phyloP scores from a whole-genome alignment of 1,284 basidiomycete genomes.

The Trichosporon asahii region DNA sequence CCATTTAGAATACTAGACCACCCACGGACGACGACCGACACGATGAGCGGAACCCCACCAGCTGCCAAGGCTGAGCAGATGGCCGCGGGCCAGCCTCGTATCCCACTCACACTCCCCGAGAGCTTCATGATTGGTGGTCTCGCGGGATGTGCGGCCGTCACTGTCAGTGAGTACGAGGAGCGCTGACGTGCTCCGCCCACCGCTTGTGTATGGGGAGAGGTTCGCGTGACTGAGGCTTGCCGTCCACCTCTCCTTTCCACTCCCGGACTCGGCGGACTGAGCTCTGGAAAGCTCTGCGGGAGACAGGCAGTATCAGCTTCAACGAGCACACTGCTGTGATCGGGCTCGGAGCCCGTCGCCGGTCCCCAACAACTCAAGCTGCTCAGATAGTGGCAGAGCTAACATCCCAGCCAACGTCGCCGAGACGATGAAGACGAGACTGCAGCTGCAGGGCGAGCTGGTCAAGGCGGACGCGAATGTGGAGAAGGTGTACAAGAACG shows the following conservation, averaged over 20 bases:
- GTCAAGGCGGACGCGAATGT: conserved; percentile 62
- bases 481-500: conserved; percentile 80
- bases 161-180: conserved; percentile 53
- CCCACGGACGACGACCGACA: not conserved
- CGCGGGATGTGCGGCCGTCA: conserved; percentile 81
- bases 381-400: not conserved
- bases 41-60: not conserved
- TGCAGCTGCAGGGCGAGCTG: conserved; percentile 92
- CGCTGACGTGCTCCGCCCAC: too few species aligned
- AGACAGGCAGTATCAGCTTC: too few species aligned
- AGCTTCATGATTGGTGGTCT: conserved; percentile 80
- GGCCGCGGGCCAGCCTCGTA: conserved; percentile 11
- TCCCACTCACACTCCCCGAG: conserved; percentile 56
- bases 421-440: conserved; percentile 88
- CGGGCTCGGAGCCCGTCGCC: too few species aligned
- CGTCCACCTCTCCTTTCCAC: too few species aligned
- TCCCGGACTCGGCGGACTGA: too few species aligned
- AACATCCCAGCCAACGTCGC: conserved; percentile 55
- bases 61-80: not conserved
- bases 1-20: too few species aligned
- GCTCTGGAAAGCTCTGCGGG: too few species aligned
- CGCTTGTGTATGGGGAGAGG: too few species aligned
- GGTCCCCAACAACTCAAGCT: too few species aligned
- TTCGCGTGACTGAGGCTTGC: too few species aligned
- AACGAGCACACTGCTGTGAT: too few species aligned